These are phyloP conservation scores for Podospora didyma DNA, from an alignment of 495 filamentous ascomycete genomes.

Conservation along the genomic window DNA sequence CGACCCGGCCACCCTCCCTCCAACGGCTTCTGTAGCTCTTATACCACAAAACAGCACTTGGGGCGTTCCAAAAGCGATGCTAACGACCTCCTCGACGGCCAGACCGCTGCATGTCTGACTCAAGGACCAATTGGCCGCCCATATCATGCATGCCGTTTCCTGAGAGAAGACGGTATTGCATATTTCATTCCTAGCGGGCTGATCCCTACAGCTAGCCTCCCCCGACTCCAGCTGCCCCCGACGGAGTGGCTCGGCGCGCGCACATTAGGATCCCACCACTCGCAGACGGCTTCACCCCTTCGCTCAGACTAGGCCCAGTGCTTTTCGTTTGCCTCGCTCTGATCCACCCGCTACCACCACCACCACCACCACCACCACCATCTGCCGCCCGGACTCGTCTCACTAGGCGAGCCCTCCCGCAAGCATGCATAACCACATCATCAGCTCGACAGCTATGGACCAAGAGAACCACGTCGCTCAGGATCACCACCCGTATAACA, in stretches of 20 bases:
- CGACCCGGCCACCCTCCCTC: conserved; percentile 18
- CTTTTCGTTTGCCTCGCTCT: conserved; percentile 18
- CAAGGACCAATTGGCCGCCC: conserved; percentile 27
- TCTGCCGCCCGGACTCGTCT: conserved; percentile 25
- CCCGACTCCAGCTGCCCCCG: conserved; percentile 11
- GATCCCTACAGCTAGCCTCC: conserved; percentile 19
- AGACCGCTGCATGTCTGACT: conserved; percentile 26
- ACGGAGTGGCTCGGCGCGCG: conserved; percentile 18
- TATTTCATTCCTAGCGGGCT: conserved; percentile 22
- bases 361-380: too few species aligned
- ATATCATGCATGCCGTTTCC: conserved; percentile 29
- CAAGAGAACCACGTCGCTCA: conserved; percentile 45
- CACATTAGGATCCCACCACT: conserved; percentile 10
- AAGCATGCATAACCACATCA: conserved; percentile 50
- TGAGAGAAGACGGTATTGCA: conserved; percentile 17
- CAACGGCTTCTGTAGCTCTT: conserved; percentile 21
- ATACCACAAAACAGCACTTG: conserved; percentile 16
- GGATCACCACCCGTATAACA: conserved; percentile 34
- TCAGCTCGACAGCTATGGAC: conserved; percentile 43
- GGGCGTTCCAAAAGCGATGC: conserved; percentile 8
- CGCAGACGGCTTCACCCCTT: conserved; percentile 24
- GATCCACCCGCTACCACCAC: conserved; percentile 20
- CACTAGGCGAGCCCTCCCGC: conserved; percentile 25
- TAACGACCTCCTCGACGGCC: conserved; percentile 18
- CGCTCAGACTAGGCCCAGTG: conserved; percentile 33